Conservation (phyloP, 345 rosid genomes). For the Psidium guajava region DNA sequence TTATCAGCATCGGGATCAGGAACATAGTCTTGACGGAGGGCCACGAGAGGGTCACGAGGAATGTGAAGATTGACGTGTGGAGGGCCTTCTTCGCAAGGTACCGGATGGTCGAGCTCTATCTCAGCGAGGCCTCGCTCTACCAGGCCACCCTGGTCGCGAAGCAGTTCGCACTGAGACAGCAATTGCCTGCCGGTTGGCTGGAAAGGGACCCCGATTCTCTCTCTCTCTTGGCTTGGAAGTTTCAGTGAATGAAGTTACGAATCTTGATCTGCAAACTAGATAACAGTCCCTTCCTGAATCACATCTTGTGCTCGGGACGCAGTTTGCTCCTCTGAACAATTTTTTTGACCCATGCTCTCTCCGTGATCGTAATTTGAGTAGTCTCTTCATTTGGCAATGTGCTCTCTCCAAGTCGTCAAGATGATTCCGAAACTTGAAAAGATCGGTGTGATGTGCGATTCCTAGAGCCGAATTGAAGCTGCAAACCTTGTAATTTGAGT, state of each 20-base stretch:
- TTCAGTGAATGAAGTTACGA: conserved; percentile 2
- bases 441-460: background rate
- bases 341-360: background rate
- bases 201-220: conserved; percentile 37
- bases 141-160: conserved; percentile 25
- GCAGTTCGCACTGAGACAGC: conserved; percentile 12
- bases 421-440: background rate
- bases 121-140: conserved; percentile 25
- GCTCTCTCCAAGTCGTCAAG: background rate
- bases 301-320: background rate
- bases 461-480: background rate
- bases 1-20: conserved; percentile 10
- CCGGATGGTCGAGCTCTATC: conserved; percentile 33
- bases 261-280: background rate
- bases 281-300: background rate
- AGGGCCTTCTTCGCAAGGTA: conserved; percentile 31
- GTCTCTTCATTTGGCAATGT: no score
- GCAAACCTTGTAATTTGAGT: background rate
- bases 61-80: conserved; percentile 39
- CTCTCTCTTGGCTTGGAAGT: conserved; percentile 28
- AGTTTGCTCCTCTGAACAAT: background rate
- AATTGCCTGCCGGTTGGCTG: conserved; percentile 24
- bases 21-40: conserved; percentile 26
- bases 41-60: conserved; percentile 15
- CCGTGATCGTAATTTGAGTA: background rate